Base-by-base conservation (phyloP, 2,329 filamentous ascomycete species). In the Fusarium staphyleae region DNA sequence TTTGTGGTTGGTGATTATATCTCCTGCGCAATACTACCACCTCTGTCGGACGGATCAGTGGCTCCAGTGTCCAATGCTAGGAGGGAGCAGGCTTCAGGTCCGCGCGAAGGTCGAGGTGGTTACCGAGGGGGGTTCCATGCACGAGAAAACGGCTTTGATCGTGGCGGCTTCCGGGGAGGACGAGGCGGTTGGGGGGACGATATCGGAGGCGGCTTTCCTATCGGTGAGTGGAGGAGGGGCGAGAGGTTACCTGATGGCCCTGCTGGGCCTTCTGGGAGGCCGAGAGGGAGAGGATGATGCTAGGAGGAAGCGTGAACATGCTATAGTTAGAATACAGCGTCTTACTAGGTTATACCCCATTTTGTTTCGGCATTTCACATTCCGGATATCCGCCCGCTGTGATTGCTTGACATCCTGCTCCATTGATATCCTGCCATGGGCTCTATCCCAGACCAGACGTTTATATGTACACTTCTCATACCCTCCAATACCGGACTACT, bases 1-100 rank as follows among this genome's bases (percentile, higher is more conserved):
- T 96, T 96, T 67, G 88, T 96, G 10, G 88, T 95, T 57, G 93
- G 93, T 1, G 93, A 98, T 73, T 96, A 89, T 69, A 81, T 98
- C 33, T 88, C 88, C 52, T 93, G 90, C 70, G 90, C 91, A 5
- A 87, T 96, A 54, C 78, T 93, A 49, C 87, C 90, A 34, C 90
- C 91, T 1, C 76, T 89, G 19, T 77, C 84, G 26, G 88, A 93
- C 70, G 92, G 92, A 0, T 84, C 83, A 26, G 86, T 96, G 32
- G 87, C 87, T 35, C 85, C 89, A 9, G 77, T 82, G n/a, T 78
- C 81, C 11, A 77, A 44, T 19, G 63, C 62, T 24, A 62, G 62
- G 36, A 67, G 66, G 50, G 71, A 70, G 14, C 55, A 65, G 15
- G 15, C 58, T 44, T 37, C 53, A 8, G 45, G 53, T 22, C 40